phyloP scores from a whole-genome alignment of 2,329 filamentous ascomycete genomes.

The Botrytis tulipae region DNA sequence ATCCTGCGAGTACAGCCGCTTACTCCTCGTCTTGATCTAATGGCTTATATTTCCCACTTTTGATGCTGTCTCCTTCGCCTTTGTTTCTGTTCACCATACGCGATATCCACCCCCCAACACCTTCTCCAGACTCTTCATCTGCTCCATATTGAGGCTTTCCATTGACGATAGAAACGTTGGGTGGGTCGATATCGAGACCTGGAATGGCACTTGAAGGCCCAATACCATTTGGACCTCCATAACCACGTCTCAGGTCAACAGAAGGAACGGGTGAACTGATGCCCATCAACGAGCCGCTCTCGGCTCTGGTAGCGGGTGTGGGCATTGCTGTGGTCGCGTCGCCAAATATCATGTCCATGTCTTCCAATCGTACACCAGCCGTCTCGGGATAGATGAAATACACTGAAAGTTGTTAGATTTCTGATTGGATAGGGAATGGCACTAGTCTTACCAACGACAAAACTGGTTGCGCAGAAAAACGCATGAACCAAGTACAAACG shows the following conservation, averaged over 20 bases:
- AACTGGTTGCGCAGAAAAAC: slow-evolving; percentile 93
- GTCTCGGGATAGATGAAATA: slow-evolving; percentile 98
- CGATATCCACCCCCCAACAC: slow-evolving; percentile 68
- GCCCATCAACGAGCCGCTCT: slow-evolving; percentile 79
- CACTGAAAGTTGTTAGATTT: slow-evolving; percentile 53
- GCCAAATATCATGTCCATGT: slow-evolving; percentile 94
- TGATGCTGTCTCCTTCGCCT: slow-evolving; percentile 38
- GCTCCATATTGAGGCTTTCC: slow-evolving; percentile 47
- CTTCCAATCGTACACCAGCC: slow-evolving; percentile 89
- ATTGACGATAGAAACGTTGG: slow-evolving; percentile 55
- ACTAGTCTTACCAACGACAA: slow-evolving; percentile 79
- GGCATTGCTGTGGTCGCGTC: slow-evolving; percentile 82
- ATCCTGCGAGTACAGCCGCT: slow-evolving; percentile 1
- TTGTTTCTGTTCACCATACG: slow-evolving; percentile 59
- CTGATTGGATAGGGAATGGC: not conserved
- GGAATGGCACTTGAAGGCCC: slow-evolving; percentile 70
- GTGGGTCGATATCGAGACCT: slow-evolving; percentile 77
- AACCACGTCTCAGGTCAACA: slow-evolving; percentile 63
- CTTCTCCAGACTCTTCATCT: slow-evolving; percentile 44
- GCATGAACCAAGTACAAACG: slow-evolving; percentile 91
- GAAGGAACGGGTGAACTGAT: slow-evolving; percentile 77
- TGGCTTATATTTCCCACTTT: slow-evolving; percentile 35
- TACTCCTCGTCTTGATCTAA: slow-evolving; percentile 47
- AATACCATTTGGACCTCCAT: slow-evolving; percentile 40
- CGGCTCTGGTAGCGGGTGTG: slow-evolving; percentile 73